A percentile compares a stretch with the other conserved stretches of the same genome.
These are phyloP conservation scores for Penicillium turbatum DNA, from an alignment of 495 filamentous ascomycete genomes.

Conservation along the genomic window DNA sequence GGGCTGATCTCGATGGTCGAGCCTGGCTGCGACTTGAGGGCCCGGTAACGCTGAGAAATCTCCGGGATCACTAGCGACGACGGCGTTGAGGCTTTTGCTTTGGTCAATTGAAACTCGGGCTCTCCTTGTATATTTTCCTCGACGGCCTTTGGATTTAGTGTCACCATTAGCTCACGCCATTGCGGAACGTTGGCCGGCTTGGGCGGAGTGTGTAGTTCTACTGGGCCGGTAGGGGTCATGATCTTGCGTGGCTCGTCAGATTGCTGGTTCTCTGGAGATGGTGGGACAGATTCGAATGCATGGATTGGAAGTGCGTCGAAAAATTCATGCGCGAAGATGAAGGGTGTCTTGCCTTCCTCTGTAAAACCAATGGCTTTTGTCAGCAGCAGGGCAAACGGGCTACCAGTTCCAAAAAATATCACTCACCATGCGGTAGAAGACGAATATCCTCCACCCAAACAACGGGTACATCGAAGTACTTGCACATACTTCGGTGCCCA, in stretches of 20 bases:
- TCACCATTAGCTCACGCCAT: constrained; percentile 87
- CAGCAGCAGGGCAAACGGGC: background rate
- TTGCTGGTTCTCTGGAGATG: constrained; percentile 32
- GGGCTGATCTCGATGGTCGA: constrained; percentile 85
- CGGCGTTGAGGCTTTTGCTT: constrained; percentile 67
- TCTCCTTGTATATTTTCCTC: constrained; percentile 41
- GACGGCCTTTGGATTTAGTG: constrained; percentile 55
- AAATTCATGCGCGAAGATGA: constrained; percentile 96
- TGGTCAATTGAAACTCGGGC: constrained; percentile 80
- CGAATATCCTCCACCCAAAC: constrained; percentile 91
- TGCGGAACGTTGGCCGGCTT: constrained; percentile 51
- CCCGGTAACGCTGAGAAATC: constrained; percentile 74
- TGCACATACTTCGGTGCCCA: constrained; percentile 72
- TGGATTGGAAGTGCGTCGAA: constrained; percentile 99
- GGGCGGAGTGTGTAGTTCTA: constrained; percentile 41
- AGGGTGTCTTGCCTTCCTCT: constrained; percentile 65
- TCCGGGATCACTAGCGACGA: constrained; percentile 81
- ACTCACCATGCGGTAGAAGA: constrained; percentile 66
- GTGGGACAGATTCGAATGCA: constrained; percentile 73
- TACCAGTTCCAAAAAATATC: background rate
- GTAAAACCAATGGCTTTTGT: background rate
- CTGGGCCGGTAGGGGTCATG: constrained; percentile 44
- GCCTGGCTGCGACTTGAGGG: constrained; percentile 57
- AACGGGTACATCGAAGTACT: constrained; percentile 64
- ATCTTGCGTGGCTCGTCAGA: constrained; percentile 32